Evolutionary conservation across 2,329 filamentous ascomycete species (phyloP).

Genomic region (Venturia oleaginea): DNA sequence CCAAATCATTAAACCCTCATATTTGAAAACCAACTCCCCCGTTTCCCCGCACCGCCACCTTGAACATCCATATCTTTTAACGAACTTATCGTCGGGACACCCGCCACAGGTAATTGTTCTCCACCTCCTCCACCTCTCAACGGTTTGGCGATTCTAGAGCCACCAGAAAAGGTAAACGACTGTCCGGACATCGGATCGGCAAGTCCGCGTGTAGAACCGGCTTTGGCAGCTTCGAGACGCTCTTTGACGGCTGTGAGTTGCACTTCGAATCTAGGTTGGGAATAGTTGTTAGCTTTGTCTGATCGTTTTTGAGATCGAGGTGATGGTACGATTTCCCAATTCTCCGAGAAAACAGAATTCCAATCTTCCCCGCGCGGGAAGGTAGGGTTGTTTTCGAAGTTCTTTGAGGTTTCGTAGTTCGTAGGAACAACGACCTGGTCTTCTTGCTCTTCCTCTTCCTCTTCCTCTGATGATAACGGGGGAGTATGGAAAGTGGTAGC

Average conservation of each 20-base stretch:
- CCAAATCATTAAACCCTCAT: slow-evolving; percentile 3
- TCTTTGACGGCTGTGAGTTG: slow-evolving; percentile 97
- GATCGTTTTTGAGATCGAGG: not conserved
- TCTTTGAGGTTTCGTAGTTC: not conserved
- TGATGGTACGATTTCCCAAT: not conserved
- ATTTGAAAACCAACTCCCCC: slow-evolving; percentile 10
- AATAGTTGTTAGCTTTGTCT: not conserved
- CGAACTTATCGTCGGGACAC: not conserved
- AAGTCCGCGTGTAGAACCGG: slow-evolving; percentile 78
- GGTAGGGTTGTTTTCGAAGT: not conserved
- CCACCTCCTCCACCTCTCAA: slow-evolving; percentile 46
- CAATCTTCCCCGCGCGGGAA: not conserved
- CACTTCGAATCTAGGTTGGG: slow-evolving; percentile 69
- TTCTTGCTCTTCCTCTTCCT: not conserved
- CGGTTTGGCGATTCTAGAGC: slow-evolving; percentile 54
- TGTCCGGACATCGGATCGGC: slow-evolving; percentile 47
- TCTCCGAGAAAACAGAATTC: not conserved
- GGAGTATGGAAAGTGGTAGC: slow-evolving; percentile 27
- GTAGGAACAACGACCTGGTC: not conserved
- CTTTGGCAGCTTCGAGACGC: slow-evolving; percentile 89
- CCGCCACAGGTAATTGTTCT: slow-evolving; percentile 24
- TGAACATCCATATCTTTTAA: not conserved
- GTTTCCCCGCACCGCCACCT: slow-evolving; percentile 3
- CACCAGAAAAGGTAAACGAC: slow-evolving; percentile 50
- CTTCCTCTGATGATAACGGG: not conserved